Evolutionary conservation across 108 stramenopile species (phyloP), one percentile per base, ranked within the genome.

Genomic region (Skeletonema potamos): DNA sequence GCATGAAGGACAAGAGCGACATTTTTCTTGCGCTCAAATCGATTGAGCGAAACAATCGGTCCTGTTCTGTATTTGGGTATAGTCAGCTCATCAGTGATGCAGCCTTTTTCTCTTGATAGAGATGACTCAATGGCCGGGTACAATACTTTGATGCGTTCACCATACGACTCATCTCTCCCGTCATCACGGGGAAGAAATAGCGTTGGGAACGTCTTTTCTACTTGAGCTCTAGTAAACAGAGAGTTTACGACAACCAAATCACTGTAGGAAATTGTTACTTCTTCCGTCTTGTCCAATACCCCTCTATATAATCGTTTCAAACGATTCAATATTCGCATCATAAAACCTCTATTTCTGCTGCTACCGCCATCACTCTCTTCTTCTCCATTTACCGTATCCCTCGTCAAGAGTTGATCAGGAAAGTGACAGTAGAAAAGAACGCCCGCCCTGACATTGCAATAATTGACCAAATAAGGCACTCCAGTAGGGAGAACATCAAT

Each of bases 391-490:
- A 85, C 84, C 1, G 81, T 84, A 83, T 77, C 83, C 61, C 80
- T 70, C 58, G 92, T 88, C 41, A 99, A 83, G 26, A 98, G 84
- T 75, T 98, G 95, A 72, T 99, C 99, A 1, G 99, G 99, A 75
- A 98, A 99, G 82, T 99, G 99, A 81, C 99, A 99, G 76, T 99
- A 99, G 76, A 96, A 99, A 20, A 98, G 64, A 2, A 96, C 89
- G 0, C 86, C 79, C 9, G 85, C 79, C 24, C 62, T 66, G 2
- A 79, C 73, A 72, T 85, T 59, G 43, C 72, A 84, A 51, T 18
- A 86, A 82, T 57, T 83, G 58, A 77, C 87, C 81, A 88, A 84
- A 70, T 84, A 85, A 8, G 84, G 84, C 33, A 99, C 55, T 3
- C 95, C 91, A 24, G 95, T 89, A 28, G 98, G 98, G 44, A 99